A percentile compares a stretch with the other conserved stretches of the same genome.
phyloP scores from a whole-genome alignment of 495 filamentous ascomycete species.

The Talaromyces nanjingensis region DNA sequence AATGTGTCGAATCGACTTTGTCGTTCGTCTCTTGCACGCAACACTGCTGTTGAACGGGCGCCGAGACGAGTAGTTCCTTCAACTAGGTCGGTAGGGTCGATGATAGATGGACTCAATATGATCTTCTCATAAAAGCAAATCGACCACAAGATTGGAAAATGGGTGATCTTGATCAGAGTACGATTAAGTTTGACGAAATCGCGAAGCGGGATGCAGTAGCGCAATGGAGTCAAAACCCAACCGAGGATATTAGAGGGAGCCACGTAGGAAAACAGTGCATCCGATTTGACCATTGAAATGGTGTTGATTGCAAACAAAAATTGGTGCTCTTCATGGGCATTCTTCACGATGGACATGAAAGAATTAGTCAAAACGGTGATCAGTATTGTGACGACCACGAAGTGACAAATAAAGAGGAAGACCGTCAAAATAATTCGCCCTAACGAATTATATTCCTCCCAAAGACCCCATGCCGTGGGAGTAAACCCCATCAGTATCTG shows the following conservation, averaged over 20 bases:
- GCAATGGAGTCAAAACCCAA: slow-evolving; percentile 74
- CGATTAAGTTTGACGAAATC: slow-evolving; percentile 77
- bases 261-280: slow-evolving; percentile 86
- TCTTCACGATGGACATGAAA: slow-evolving; percentile 88
- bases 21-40: slow-evolving; percentile 21
- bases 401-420: slow-evolving; percentile 91
- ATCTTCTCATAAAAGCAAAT: slow-evolving; percentile 84
- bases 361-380: slow-evolving; percentile 91
- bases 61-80: slow-evolving; percentile 35
- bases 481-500: slow-evolving; percentile 90
- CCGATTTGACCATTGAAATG: slow-evolving; percentile 93
- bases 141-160: slow-evolving; percentile 75
- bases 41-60: slow-evolving; percentile 23
- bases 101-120: slow-evolving; percentile 59
- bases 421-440: slow-evolving; percentile 67
- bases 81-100: slow-evolving; percentile 69
- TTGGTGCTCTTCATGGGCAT: slow-evolving; percentile 87
- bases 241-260: slow-evolving; percentile 83
- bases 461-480: slow-evolving; percentile 64
- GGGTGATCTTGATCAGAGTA: slow-evolving; percentile 80
- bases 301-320: slow-evolving; percentile 92
- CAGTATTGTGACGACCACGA: slow-evolving; percentile 86
- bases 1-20: slow-evolving; percentile 57
- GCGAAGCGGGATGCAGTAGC: slow-evolving; percentile 70
- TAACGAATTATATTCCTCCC: slow-evolving; percentile 70